Evolutionary conservation across 345 rosid genomes (phyloP).

Genomic region (Populus euphratica): DNA sequence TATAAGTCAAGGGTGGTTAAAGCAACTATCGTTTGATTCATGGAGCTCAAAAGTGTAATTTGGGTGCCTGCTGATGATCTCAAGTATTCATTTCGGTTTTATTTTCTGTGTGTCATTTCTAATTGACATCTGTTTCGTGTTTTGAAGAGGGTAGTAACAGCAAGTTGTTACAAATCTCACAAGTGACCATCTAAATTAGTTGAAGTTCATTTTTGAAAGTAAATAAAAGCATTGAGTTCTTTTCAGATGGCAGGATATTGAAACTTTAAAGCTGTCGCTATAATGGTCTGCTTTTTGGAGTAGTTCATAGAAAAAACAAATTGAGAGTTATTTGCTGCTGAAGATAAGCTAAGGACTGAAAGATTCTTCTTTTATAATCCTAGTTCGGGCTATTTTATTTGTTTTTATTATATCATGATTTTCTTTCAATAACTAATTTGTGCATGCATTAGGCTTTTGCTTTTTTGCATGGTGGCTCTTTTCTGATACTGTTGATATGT

Average conservation of each 20-base stretch:
- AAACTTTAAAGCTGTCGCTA: neutral
- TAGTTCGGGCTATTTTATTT: neutral
- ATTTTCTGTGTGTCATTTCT: neutral
- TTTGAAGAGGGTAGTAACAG: neutral
- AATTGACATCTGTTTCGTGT: neutral
- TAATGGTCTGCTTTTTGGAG: neutral
- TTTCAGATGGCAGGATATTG: neutral
- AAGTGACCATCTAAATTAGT: neutral
- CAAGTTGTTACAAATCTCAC: neutral
- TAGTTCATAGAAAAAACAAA: neutral
- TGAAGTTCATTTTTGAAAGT: neutral
- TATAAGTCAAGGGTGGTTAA: neutral
- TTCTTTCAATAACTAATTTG: neutral
- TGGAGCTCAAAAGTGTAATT: neutral
- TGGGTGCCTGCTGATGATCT: neutral
- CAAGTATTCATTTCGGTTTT: neutral
- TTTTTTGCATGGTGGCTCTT: neutral
- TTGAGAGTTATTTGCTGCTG: neutral
- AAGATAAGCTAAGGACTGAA: neutral
- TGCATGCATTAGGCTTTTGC: neutral
- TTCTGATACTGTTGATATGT: neutral
- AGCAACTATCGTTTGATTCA: neutral
- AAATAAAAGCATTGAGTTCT: neutral
- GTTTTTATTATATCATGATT: neutral
- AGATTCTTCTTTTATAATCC: neutral